Percentiles rank a stretch among this genome's conserved stretches.
phyloP scores from a whole-genome alignment of 352 stramenopile species.

The Nothophytophthora sp. region DNA sequence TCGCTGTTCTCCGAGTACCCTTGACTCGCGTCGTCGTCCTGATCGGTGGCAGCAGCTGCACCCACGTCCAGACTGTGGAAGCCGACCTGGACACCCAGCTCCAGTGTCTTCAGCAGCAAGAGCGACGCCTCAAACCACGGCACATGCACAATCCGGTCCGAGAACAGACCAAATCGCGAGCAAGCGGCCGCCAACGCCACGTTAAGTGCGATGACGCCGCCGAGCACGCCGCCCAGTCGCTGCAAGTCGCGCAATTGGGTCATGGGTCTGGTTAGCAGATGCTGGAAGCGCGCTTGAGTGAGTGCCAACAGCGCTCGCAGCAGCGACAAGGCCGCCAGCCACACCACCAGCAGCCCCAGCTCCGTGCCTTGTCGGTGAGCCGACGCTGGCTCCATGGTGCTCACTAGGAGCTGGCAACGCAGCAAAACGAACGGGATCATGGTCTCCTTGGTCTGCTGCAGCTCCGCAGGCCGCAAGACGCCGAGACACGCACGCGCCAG shows the following conservation, averaged over 20 bases:
- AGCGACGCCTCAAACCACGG: conserved; percentile 77
- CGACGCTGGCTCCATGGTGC: conserved; percentile 51
- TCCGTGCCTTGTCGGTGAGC: conserved; percentile 27
- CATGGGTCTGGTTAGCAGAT: conserved; percentile 67
- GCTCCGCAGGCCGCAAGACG: conserved; percentile 46
- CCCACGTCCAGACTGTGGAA: conserved; percentile 64
- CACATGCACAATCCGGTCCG: conserved; percentile 58
- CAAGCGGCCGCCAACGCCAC: conserved; percentile 38
- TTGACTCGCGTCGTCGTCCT: conserved; percentile 34
- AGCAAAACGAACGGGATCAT: conserved; percentile 79
- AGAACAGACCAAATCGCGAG: conserved; percentile 44
- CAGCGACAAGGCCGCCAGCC: conserved; percentile 64
- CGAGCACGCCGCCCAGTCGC: conserved; percentile 48
- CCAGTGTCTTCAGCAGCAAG: conserved; percentile 63
- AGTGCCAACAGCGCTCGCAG: conserved; percentile 66
- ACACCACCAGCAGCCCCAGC: conserved; percentile 57
- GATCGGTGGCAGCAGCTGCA: conserved; percentile 24
- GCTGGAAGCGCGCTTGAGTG: conserved; percentile 64
- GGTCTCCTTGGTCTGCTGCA: conserved; percentile 82
- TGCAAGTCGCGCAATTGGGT: conserved; percentile 57
- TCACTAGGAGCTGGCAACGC: conserved; percentile 70
- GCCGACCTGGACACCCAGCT: conserved; percentile 68
- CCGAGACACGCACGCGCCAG: conserved; percentile 49
- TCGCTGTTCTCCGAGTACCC: conserved; percentile 61
- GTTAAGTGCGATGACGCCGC: conserved; percentile 41